These are phyloP conservation scores for Achlya hypogyna DNA, from an alignment of 352 stramenopile species.

Conservation along the genomic window DNA sequence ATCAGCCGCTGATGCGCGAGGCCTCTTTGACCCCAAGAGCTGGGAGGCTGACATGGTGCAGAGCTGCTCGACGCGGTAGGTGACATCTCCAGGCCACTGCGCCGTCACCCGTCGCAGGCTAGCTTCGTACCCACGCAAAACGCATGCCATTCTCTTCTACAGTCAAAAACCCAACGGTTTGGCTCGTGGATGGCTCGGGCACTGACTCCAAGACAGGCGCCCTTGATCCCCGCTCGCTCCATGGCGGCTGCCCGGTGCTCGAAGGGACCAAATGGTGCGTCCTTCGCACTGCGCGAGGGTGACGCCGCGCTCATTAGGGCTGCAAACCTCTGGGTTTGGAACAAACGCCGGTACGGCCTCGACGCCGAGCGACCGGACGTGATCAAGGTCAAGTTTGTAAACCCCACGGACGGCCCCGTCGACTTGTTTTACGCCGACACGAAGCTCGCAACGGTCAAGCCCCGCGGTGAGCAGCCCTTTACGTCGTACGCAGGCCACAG, in stretches of 20 bases:
- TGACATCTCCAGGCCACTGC: not conserved
- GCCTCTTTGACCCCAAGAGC: constrained; percentile 51
- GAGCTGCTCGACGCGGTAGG: constrained; percentile 44
- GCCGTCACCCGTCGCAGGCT: constrained; percentile 27
- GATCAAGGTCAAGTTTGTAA: constrained; percentile 58
- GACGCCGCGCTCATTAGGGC: constrained; percentile 26
- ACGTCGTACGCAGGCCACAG: constrained; percentile 56
- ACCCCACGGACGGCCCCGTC: constrained; percentile 42
- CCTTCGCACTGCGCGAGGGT: not conserved
- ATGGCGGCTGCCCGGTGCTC: constrained; percentile 94
- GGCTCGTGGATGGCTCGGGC: not conserved
- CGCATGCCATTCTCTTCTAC: constrained; percentile 96
- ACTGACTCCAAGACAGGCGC: constrained; percentile 24
- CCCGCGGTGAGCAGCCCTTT: constrained; percentile 39
- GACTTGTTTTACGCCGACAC: constrained; percentile 58
- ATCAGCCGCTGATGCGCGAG: constrained; percentile 31
- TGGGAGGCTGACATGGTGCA: constrained; percentile 74
- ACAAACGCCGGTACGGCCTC: constrained; percentile 73
- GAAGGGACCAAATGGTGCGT: constrained; percentile 86
- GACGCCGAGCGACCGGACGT: constrained; percentile 26
- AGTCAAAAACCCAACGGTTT: constrained; percentile 91
- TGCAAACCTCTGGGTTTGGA: constrained; percentile 97
- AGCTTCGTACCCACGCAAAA: constrained; percentile 70
- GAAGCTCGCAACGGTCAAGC: constrained; percentile 52
- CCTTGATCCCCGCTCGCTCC: constrained; percentile 73